phyloP scores from a whole-genome alignment of 306 rosid species.

The Glycine tomentella region DNA sequence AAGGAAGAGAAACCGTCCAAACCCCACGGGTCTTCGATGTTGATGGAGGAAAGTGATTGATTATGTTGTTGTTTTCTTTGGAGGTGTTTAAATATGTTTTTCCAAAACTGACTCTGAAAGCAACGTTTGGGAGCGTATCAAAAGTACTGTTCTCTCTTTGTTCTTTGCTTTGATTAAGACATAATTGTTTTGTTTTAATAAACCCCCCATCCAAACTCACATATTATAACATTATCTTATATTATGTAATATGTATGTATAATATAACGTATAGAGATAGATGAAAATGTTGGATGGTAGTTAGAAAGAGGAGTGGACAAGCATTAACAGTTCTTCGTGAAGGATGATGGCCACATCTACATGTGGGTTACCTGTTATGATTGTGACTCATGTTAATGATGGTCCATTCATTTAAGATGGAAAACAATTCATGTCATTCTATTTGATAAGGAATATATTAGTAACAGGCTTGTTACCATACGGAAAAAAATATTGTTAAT shows the following conservation, averaged over 20 bases:
- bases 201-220: slow-evolving; percentile 36
- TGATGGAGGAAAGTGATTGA: slow-evolving; percentile 63
- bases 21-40: slow-evolving; percentile 64
- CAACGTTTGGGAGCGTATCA: slow-evolving; percentile 57
- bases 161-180: slow-evolving; percentile 40
- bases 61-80: slow-evolving; percentile 54
- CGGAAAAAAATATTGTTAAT: background rate
- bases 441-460: slow-evolving; percentile 10
- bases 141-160: slow-evolving; percentile 30
- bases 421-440: background rate
- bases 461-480: too few species aligned
- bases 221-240: background rate
- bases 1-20: slow-evolving; percentile 55
- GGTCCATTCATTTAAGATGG: slow-evolving; percentile 40
- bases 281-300: slow-evolving; percentile 36
- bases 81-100: slow-evolving; percentile 39
- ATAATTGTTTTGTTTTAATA: slow-evolving; percentile 36
- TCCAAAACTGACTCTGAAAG: slow-evolving; percentile 56
- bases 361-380: slow-evolving; percentile 59
- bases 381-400: slow-evolving; percentile 57
- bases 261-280: background rate
- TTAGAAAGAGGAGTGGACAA: slow-evolving; percentile 51
- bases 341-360: slow-evolving; percentile 52
- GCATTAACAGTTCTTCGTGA: slow-evolving; percentile 18
- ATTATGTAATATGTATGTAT: background rate